A percentile compares a stretch with the other conserved stretches of the same genome.
These are phyloP conservation scores for Aphanomyces euteiches DNA, from an alignment of 352 stramenopile species.

Conservation along the genomic window DNA sequence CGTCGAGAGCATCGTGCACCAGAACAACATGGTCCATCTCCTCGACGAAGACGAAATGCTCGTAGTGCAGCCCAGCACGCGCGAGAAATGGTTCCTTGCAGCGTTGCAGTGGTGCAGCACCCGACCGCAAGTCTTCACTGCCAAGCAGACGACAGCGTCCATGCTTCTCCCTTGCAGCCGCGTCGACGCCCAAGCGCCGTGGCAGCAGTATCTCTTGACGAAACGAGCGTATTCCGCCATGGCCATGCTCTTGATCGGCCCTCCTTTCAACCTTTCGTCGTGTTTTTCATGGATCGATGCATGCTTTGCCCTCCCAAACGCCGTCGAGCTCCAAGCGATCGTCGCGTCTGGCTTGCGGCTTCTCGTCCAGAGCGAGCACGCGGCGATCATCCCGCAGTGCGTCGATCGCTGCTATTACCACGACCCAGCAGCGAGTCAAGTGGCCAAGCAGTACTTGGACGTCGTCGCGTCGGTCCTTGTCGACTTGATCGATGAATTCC, in stretches of 20 bases:
- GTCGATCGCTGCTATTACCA: conserved; percentile 14
- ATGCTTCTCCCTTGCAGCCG: not conserved
- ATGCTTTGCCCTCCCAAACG: not conserved
- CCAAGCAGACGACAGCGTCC: not conserved
- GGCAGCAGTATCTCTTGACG: conserved; percentile 1
- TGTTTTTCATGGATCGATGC: conserved; percentile 22
- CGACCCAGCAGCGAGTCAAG: not conserved
- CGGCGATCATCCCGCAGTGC: not conserved
- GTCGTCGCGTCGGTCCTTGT: conserved; percentile 1
- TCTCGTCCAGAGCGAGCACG: conserved; percentile 10
- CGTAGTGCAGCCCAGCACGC: not conserved
- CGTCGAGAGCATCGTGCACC: conserved; percentile 26
- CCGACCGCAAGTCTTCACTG: not conserved
- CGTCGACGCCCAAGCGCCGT: not conserved
- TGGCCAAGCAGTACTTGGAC: conserved; percentile 6
- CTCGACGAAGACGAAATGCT: conserved; percentile 2
- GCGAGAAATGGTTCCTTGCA: conserved; percentile 14
- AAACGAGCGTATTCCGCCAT: conserved; percentile 14
- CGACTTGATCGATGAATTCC: conserved; percentile 16
- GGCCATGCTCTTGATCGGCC: conserved; percentile 18
- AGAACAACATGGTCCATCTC: conserved; percentile 11
- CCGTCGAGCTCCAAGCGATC: conserved; percentile 15
- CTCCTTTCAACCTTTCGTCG: not conserved
- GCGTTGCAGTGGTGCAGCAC: not conserved
- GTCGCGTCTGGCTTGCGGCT: conserved; percentile 5